Conservation (phyloP, 352 stramenopile genomes). For the Globisporangium yorkense region DNA sequence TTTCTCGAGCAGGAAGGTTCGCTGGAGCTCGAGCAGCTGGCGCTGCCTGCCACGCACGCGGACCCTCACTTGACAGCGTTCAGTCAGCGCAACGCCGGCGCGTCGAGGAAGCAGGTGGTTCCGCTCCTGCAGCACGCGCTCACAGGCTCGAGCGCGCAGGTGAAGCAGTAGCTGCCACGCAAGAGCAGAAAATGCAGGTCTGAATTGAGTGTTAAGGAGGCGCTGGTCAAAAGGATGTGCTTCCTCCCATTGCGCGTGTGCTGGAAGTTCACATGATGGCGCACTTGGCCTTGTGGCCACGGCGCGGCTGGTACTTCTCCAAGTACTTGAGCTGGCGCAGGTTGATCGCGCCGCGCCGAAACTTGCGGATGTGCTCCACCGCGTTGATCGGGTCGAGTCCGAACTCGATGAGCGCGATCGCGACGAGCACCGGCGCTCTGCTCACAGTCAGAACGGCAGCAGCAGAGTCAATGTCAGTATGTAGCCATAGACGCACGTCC, state of each 20-base stretch:
- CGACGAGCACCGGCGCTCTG: slow-evolving; percentile 94
- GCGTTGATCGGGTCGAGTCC: slow-evolving; percentile 94
- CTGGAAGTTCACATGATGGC: slow-evolving; percentile 66
- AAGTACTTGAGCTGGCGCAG: slow-evolving; percentile 97
- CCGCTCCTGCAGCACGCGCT: slow-evolving; percentile 56
- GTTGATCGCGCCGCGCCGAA: slow-evolving; percentile 96
- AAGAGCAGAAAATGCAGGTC: not conserved
- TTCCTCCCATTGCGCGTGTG: not conserved
- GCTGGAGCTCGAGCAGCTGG: slow-evolving; percentile 34
- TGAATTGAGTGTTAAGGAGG: not conserved
- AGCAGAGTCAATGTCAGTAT: slow-evolving; percentile 1
- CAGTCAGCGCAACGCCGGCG: slow-evolving; percentile 48
- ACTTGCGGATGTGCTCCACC: slow-evolving; percentile 95
- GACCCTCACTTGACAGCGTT: slow-evolving; percentile 36
- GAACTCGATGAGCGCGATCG: slow-evolving; percentile 97
- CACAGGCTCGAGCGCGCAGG: not conserved
- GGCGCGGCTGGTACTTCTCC: slow-evolving; percentile 90
- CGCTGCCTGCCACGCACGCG: slow-evolving; percentile 23
- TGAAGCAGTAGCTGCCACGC: not conserved
- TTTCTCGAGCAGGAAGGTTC: slow-evolving; percentile 32
- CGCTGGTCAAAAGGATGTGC: not conserved
- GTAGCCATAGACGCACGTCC: not conserved
- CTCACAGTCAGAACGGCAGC: slow-evolving; percentile 4
- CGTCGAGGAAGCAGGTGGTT: slow-evolving; percentile 75
- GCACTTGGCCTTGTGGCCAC: slow-evolving; percentile 74